Conservation (phyloP, 768 basidiomycete genomes). For the Boletus reticuloceps region DNA sequence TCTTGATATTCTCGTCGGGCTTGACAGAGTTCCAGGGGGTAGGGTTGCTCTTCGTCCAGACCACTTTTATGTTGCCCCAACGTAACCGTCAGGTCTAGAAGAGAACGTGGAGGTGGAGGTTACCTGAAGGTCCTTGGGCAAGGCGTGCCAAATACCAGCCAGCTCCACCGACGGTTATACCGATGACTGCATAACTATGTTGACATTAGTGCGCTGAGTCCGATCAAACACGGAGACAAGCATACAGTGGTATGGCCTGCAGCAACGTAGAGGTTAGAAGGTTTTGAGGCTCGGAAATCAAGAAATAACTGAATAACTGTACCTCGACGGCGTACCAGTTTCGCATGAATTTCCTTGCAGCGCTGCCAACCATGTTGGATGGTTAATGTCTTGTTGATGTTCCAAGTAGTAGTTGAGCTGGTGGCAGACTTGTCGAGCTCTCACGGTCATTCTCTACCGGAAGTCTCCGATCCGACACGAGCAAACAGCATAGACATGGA, state of each 20-base stretch:
- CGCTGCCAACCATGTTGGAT: slow-evolving; percentile 25
- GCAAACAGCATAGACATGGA: slow-evolving; percentile 22
- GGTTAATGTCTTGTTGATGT: background rate
- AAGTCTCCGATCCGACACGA: slow-evolving; percentile 8
- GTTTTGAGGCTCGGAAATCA: background rate
- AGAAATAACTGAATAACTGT: slow-evolving; percentile 1
- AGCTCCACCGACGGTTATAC: slow-evolving; percentile 53
- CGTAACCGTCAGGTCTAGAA: background rate
- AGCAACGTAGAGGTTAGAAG: background rate
- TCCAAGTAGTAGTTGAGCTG: background rate
- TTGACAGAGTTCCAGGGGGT: slow-evolving; percentile 86
- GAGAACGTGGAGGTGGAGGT: slow-evolving; percentile 12
- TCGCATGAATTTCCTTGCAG: slow-evolving; percentile 32
- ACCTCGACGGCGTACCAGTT: slow-evolving; percentile 50
- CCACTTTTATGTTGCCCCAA: slow-evolving; percentile 33
- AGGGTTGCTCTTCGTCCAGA: slow-evolving; percentile 73
- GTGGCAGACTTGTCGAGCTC: background rate
- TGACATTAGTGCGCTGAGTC: slow-evolving; percentile 12
- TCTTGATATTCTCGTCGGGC: slow-evolving; percentile 70
- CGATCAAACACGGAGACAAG: slow-evolving; percentile 3
- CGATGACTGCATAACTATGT: slow-evolving; percentile 48
- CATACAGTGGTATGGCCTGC: slow-evolving; percentile 52
- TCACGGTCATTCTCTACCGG: slow-evolving; percentile 15
- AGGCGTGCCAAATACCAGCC: slow-evolving; percentile 67
- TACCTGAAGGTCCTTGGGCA: slow-evolving; percentile 53